Conservation (phyloP, 192 early-diverging fungal genomes). For the Gigaspora rosea region DNA sequence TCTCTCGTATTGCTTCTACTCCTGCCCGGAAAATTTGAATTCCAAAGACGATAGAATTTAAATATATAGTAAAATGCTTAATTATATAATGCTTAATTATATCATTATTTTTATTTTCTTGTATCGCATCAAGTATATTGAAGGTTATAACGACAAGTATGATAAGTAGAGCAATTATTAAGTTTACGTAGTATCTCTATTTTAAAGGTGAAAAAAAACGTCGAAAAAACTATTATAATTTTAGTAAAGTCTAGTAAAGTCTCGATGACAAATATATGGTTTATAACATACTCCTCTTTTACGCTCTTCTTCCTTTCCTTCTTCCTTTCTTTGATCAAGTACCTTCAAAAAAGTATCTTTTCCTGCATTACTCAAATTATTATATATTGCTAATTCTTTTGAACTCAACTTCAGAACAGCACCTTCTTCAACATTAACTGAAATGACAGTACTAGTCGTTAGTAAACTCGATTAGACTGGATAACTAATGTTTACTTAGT, state of each 20-base stretch:
- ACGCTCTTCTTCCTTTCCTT: constrained; percentile 19
- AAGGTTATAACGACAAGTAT: too few relatives aligned
- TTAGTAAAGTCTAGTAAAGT: constrained; percentile 25
- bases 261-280: constrained; percentile 27
- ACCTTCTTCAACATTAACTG: constrained; percentile 13
- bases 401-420: constrained; percentile 25
- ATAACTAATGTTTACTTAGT: constrained; percentile 28
- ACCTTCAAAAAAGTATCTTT: constrained; percentile 23
- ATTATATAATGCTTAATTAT: too few relatives aligned
- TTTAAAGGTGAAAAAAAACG: constrained; percentile 26
- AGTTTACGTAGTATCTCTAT: constrained; percentile 8
- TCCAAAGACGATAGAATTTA: too few relatives aligned
- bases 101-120: too few relatives aligned
- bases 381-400: constrained; percentile 21
- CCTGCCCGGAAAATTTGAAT: too few relatives aligned
- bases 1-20: not conserved
- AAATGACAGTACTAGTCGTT: constrained; percentile 16
- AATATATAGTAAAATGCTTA: too few relatives aligned
- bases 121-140: too few relatives aligned
- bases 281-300: constrained; percentile 28
- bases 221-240: constrained; percentile 25
- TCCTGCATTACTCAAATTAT: not conserved
- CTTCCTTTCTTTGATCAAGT: constrained; percentile 16
- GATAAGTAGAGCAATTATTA: too few relatives aligned
- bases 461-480: constrained; percentile 7